These are phyloP conservation scores for Solanum piurae DNA, from an alignment of 257 asterid species.

Conservation along the genomic window DNA sequence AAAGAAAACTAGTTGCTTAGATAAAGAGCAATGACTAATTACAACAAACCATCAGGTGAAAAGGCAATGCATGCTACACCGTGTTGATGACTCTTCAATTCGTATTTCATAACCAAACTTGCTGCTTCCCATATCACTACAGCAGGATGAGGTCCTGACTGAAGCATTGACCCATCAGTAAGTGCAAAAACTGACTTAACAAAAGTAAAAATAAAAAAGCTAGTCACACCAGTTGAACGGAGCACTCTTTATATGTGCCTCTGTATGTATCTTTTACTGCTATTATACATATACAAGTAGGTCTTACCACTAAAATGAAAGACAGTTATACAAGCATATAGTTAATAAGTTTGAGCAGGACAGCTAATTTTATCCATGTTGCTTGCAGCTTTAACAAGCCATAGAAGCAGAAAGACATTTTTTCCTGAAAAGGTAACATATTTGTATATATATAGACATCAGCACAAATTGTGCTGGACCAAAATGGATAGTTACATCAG, in stretches of 20 bases:
- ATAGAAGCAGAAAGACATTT: not conserved
- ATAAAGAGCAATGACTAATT: conserved; percentile 1
- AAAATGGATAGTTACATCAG: not conserved
- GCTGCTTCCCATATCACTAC: conserved; percentile 46
- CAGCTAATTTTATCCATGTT: not conserved
- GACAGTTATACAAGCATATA: not conserved
- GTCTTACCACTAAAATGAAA: not conserved
- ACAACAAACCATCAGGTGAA: conserved; percentile 57
- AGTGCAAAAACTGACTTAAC: not conserved
- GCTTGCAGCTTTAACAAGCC: not conserved
- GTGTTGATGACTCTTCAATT: conserved; percentile 49
- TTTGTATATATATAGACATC: not conserved
- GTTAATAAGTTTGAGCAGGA: not conserved
- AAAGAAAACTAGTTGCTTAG: not conserved
- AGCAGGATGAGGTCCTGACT: conserved; percentile 59
- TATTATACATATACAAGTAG: not conserved
- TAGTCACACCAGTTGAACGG: not conserved
- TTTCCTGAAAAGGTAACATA: not conserved
- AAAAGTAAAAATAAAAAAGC: not conserved
- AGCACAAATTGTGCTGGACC: not conserved
- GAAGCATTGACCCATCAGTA: conserved; percentile 7
- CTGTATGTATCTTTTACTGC: not conserved
- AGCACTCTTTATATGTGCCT: not conserved
- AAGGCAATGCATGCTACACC: conserved; percentile 61
- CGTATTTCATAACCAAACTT: conserved; percentile 26